These are phyloP conservation scores for Arthrinium phaeospermum DNA, from an alignment of 2,329 filamentous ascomycete genomes.

Conservation along the genomic window DNA sequence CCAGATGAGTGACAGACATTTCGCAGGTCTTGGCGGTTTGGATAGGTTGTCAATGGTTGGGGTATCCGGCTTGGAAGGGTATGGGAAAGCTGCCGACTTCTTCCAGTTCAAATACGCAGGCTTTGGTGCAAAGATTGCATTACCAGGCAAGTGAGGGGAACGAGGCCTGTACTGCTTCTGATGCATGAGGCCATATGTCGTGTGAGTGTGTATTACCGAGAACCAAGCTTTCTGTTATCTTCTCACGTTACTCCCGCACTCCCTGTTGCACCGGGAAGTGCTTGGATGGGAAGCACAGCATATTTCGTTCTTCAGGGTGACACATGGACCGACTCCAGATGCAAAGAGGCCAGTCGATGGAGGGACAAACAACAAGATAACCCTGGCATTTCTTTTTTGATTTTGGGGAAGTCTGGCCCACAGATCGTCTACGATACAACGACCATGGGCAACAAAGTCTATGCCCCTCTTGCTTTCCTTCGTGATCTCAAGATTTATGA, in stretches of 20 bases:
- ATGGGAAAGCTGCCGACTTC: not conserved
- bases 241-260: not conserved
- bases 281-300: too few relatives aligned
- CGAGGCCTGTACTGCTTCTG: not conserved
- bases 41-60: not conserved
- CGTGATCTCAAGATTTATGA: not conserved
- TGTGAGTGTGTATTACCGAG: not conserved
- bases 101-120: not conserved
- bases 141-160: not conserved
- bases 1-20: not conserved
- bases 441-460: not conserved
- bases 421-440: too few relatives aligned
- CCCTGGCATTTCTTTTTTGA: not conserved
- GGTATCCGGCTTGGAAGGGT: not conserved
- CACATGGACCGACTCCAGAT: too few relatives aligned
- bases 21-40: too few relatives aligned
- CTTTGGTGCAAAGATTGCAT: not conserved
- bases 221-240: not conserved
- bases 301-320: too few relatives aligned
- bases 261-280: too few relatives aligned
- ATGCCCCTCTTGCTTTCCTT: not conserved
- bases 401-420: not conserved
- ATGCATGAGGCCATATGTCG: not conserved
- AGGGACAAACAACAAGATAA: too few relatives aligned
- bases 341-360: too few relatives aligned